Evolutionary conservation across 2,329 filamentous ascomycete species (phyloP).

Genomic region (Colletotrichum paranaense): DNA sequence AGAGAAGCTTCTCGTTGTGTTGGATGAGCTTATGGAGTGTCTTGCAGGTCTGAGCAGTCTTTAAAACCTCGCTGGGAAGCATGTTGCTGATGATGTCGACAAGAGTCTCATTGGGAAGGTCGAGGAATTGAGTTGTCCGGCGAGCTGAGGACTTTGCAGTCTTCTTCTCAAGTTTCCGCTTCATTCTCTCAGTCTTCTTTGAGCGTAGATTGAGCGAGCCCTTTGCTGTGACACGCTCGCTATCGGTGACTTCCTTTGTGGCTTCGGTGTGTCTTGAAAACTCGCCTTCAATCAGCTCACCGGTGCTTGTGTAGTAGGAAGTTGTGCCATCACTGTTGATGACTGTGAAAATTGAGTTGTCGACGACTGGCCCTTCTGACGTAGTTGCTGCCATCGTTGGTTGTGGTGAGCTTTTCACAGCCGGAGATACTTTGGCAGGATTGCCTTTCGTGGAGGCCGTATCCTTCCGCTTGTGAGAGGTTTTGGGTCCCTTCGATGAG

Average conservation of each 20-base stretch:
- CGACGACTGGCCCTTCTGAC: background rate
- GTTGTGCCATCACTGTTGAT: conserved; percentile 12
- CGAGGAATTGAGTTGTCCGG: conserved; percentile 49
- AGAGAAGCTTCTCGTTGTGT: conserved; percentile 55
- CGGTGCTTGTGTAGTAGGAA: background rate
- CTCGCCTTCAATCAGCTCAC: background rate
- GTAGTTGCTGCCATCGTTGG: background rate
- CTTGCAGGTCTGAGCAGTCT: conserved; percentile 54
- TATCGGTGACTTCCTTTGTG: conserved; percentile 24
- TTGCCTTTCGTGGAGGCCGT: background rate
- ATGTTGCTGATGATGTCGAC: conserved; percentile 58
- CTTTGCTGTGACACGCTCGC: conserved; percentile 20
- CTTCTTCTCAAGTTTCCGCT: conserved; percentile 32
- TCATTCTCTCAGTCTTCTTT: conserved; percentile 31
- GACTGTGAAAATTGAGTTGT: background rate
- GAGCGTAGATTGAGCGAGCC: conserved; percentile 29
- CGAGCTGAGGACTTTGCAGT: background rate
- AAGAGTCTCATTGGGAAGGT: conserved; percentile 65
- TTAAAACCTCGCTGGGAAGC: conserved; percentile 62
- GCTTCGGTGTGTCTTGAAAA: background rate
- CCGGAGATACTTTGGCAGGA: background rate
- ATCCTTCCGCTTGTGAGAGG: background rate
- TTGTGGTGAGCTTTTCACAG: background rate
- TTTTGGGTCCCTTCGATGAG: background rate
- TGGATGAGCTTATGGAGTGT: conserved; percentile 55